Percentiles rank a stretch among this genome's conserved stretches.
Conservation (phyloP, 1,284 basidiomycete species). For the Ceratobasidium sp. region DNA sequence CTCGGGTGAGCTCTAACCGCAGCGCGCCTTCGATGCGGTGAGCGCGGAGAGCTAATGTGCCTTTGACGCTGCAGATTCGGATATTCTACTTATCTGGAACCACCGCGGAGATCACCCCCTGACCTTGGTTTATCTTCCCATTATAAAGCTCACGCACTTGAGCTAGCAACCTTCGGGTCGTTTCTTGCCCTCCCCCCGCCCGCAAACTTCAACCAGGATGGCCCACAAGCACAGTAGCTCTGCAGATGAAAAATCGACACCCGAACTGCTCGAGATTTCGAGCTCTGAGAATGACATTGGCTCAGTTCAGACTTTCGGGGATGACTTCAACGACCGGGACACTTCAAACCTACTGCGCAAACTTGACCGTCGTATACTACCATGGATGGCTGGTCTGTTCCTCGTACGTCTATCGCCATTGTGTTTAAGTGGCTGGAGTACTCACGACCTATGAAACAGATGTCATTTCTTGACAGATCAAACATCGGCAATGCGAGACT, state of each 20-base stretch:
- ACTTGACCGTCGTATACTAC: conserved; percentile 46
- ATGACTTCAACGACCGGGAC: conserved; percentile 3
- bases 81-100: not conserved
- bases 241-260: not conserved
- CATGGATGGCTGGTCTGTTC: conserved; percentile 62
- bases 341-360: conserved; percentile 41
- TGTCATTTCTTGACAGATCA: conserved; percentile 70
- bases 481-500: conserved; percentile 74
- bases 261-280: not conserved
- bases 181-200: not conserved
- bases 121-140: not conserved
- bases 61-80: not conserved
- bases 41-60: not conserved
- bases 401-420: conserved; percentile 70
- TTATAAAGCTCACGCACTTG: not conserved
- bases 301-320: not conserved
- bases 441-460: not conserved
- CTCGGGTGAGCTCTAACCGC: not conserved
- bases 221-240: not conserved
- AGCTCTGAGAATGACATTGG: not conserved
- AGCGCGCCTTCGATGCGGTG: not conserved
- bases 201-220: not conserved
- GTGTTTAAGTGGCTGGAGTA: not conserved
- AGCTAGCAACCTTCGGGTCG: not conserved
- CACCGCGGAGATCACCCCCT: not conserved